These are phyloP conservation scores for Fusarium sp. DNA, from an alignment of 2,329 filamentous ascomycete genomes.

Conservation along the genomic window DNA sequence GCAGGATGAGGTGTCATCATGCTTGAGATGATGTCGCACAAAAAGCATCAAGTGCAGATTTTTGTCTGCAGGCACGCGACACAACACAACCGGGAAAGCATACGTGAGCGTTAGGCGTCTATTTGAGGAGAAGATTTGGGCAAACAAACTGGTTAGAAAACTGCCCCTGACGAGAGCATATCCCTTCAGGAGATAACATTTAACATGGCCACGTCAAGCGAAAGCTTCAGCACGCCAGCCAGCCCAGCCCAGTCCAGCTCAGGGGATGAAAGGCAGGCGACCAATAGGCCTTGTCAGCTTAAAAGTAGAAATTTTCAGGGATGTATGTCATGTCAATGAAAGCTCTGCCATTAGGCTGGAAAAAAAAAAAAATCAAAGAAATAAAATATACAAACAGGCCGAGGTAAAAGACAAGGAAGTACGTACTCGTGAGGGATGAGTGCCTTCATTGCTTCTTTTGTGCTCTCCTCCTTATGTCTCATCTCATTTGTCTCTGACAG, in stretches of 20 bases:
- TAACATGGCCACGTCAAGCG: conserved; percentile 25
- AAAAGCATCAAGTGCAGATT: conserved; percentile 26
- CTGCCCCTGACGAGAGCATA: conserved; percentile 16
- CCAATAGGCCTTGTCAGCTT: background rate
- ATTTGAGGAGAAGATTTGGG: conserved; percentile 12
- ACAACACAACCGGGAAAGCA: conserved; percentile 14
- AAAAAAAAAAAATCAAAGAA: conserved; percentile 7
- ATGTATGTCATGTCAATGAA: conserved; percentile 8
- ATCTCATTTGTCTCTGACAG: conserved; percentile 18
- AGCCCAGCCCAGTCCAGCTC: conserved; percentile 9
- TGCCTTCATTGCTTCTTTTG: conserved; percentile 20
- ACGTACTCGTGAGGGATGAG: background rate
- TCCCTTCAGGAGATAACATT: conserved; percentile 25
- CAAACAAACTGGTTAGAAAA: conserved; percentile 20
- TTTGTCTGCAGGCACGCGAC: conserved; percentile 29
- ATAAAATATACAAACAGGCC: background rate
- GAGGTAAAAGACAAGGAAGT: background rate
- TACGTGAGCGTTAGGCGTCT: conserved; percentile 12
- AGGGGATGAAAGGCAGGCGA: conserved; percentile 1
- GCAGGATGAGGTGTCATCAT: conserved; percentile 42
- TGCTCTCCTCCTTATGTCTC: conserved; percentile 28
- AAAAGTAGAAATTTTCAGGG: conserved; percentile 1
- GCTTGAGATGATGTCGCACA: conserved; percentile 40
- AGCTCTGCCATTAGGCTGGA: conserved; percentile 1
- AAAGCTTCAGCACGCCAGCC: conserved; percentile 3